Percentiles rank a stretch among this genome's conserved stretches.
phyloP scores from a whole-genome alignment of 148 eudicot species.

The Rhododendron henanense region DNA sequence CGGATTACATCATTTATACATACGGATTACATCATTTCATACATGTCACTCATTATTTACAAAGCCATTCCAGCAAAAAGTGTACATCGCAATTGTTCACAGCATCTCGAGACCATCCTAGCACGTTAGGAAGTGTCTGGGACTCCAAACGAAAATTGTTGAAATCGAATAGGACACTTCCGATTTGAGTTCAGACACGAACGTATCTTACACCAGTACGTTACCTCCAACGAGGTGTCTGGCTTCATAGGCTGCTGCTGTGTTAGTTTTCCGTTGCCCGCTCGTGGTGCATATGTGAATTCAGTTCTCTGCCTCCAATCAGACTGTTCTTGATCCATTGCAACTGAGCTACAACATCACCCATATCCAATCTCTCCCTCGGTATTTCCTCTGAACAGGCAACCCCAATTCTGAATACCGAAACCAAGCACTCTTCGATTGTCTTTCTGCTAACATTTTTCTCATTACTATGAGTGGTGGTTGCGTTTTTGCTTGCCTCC shows the following conservation, averaged over 20 bases:
- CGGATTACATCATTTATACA: neutral
- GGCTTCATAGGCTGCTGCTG: neutral
- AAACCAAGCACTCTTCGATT: conserved; percentile 10
- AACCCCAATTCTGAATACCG: neutral
- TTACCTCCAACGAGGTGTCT: neutral
- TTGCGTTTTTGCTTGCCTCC: neutral
- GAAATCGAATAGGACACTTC: neutral
- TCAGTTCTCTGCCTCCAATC: neutral
- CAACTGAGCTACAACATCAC: conserved; percentile 8
- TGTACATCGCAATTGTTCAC: neutral
- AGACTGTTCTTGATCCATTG: neutral
- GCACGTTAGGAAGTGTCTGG: neutral
- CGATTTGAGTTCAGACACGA: neutral
- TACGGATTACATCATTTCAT: neutral
- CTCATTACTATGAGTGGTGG: neutral
- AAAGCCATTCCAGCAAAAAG: neutral
- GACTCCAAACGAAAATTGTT: neutral
- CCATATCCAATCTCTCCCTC: conserved; percentile 3
- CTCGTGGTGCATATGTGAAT: neutral
- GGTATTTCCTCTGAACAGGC: conserved; percentile 9
- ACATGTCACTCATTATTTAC: no score
- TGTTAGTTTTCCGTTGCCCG: neutral
- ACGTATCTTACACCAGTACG: neutral
- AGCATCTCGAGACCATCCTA: neutral
- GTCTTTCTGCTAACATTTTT: neutral